A percentile compares a stretch with the other conserved stretches of the same genome.
These are phyloP conservation scores for Castanea sativa DNA, from an alignment of 306 rosid species.

Conservation along the genomic window DNA sequence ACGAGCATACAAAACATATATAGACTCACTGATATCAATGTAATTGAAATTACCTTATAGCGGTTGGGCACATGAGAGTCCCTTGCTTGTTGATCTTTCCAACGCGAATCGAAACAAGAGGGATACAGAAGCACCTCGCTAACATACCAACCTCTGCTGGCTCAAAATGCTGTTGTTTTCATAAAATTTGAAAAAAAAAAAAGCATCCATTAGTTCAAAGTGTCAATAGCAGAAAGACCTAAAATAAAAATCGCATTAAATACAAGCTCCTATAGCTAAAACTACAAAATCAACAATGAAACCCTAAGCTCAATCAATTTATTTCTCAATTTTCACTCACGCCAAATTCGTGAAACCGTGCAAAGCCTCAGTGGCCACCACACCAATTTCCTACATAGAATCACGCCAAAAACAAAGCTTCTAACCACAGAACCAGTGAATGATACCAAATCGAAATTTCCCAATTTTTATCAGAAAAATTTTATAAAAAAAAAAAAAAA, in stretches of 20 bases:
- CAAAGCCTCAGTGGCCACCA: conserved; percentile 20
- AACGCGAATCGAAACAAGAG: conserved; percentile 90
- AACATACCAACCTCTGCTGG: conserved; percentile 92
- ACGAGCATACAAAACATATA: not conserved
- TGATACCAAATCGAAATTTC: not conserved
- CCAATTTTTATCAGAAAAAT: not conserved
- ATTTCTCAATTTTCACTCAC: conserved; percentile 5
- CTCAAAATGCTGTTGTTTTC: conserved; percentile 72
- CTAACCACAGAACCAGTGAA: conserved; percentile 20
- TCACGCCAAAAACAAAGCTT: conserved; percentile 15
- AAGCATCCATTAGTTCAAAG: not conserved
- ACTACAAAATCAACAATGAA: not conserved
- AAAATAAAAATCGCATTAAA: not conserved
- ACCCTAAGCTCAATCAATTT: not conserved
- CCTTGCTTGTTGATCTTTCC: conserved; percentile 81
- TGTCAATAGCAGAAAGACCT: not conserved
- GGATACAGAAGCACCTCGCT: conserved; percentile 96
- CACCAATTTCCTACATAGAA: conserved; percentile 17
- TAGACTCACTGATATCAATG: not conserved
- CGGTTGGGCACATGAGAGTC: conserved; percentile 61
- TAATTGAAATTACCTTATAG: conserved; percentile 55
- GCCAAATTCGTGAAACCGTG: conserved; percentile 19
- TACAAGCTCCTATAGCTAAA: not conserved
- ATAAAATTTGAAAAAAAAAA: no score
- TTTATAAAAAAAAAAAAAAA: no score